Evolutionary conservation across 805 yeast genomes (phyloP), one percentile per base, ranked within the genome.

Genomic region (Yarrowia divulgata): DNA sequence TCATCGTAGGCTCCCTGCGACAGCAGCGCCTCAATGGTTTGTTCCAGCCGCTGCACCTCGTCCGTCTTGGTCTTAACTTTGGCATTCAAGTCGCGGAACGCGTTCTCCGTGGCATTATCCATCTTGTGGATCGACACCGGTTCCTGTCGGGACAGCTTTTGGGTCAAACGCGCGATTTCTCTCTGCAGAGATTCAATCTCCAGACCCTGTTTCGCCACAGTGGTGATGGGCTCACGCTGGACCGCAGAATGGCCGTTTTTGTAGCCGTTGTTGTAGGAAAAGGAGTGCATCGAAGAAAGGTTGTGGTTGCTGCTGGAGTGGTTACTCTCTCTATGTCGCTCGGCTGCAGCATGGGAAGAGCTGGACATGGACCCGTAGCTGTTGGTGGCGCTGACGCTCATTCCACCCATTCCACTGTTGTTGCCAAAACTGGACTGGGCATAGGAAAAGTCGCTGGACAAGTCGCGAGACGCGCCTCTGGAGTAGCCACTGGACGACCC

Each of bases 181-280:
- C 34, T 60, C 52, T 60, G 66, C 42, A 60, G 29, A 16, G 66
- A 16, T 14, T 60, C 66, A 32, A 60, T 60, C 19, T 60, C 66
- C 10, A 60, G 66, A 3, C 66, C 66, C 19, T 60, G 68, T 16
- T 63, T 63, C 18, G 45, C 68, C 55, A 63, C 45, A 2, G 57
- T 32, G 5, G 57, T 16, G 2, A 63, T 13, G 12, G 66, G 23
- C 32, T 60, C 66, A 2, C 57, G 37, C 9, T 48, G 48, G 16
- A 39, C 55, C 3, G 23, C 29, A 14, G 18, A 37, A n/a, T 23
- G 37, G 29, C n/a, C 19, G 32, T 19, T 45, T 32, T 45, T n/a
- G 8, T n/a, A 9, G 32, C 3, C 39, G 14, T 48, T 46, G 23
- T n/a, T 16, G 29, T 48, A 40, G 12, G 35, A 18, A 39, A 63